Percentiles rank a stretch among this genome's conserved stretches.
Evolutionary conservation across 768 basidiomycete species (phyloP).

Genomic region (Naganishia friedmannii): DNA sequence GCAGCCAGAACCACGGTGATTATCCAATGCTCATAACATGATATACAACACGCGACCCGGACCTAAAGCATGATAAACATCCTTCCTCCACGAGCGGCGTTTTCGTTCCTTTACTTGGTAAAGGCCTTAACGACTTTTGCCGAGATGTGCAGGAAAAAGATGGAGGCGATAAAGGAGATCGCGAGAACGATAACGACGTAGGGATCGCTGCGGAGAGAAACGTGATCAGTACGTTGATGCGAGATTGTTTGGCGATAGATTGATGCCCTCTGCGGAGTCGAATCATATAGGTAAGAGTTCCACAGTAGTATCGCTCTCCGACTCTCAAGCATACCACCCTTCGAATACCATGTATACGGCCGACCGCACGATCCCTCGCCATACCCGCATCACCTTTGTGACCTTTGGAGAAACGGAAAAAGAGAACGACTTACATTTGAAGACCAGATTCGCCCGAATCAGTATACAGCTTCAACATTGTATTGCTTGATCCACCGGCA

Average conservation of each 20-base stretch:
- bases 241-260: background rate
- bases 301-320: no score
- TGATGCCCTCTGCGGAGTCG: no score
- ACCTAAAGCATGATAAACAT: background rate
- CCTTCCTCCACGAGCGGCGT: background rate
- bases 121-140: slow-evolving; percentile 89
- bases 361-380: background rate
- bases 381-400: background rate
- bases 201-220: slow-evolving; percentile 67
- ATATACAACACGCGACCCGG: slow-evolving; percentile 13
- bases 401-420: background rate
- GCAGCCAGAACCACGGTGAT: background rate
- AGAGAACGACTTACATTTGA: slow-evolving; percentile 73
- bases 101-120: slow-evolving; percentile 52
- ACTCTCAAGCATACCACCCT: no score
- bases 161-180: slow-evolving; percentile 92
- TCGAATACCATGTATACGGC: no score
- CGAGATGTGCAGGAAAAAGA: slow-evolving; percentile 97
- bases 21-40: slow-evolving; percentile 7
- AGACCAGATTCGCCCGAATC: slow-evolving; percentile 90
- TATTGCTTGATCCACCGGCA: slow-evolving; percentile 92
- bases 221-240: background rate
- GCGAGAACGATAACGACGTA: slow-evolving; percentile 95
- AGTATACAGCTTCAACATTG: slow-evolving; percentile 98
- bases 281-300: no score